Evolutionary conservation across 106 monocot species (phyloP), one percentile per base, ranked within the genome.

Genomic region (Apostasia ramifera): DNA sequence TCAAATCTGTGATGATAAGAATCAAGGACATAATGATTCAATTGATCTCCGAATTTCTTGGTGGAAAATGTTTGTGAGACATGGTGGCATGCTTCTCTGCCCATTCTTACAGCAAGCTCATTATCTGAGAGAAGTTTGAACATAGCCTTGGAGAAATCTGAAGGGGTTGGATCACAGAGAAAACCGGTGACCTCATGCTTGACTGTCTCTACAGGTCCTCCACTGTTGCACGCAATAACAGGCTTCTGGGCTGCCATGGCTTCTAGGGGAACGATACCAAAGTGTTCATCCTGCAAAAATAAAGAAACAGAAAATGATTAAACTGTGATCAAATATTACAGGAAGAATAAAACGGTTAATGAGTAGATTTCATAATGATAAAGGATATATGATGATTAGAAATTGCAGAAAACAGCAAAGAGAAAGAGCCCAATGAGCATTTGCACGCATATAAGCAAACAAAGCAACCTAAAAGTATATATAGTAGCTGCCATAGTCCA

Each of bases 201-300:
- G 9, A 86, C 43, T 3, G 97, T 92, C 73, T 97, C 97, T 12
- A 81, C 53, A 1, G 88, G 88, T 0, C 95, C 92, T 1, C 95
- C 89, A 40, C 89, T 92, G 63, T 92, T 89, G 74, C 95, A 97
- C 42, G 92, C 92, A 73, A 97, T 92, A 41, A 89, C 92, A 64
- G 92, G 86, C 70, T 97, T 92, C 42, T 69, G 64, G 3, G 92
- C 79, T 40, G 89, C 89, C 89, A 97, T 97, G 61, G 95, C 95
- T 81, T 97, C 92, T 61, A 92, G 55, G 8, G 92, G 95, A 44
- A 97, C 92, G 45, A 92, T 92, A 37, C 88, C 89, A 53, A 92
- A 97, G 76, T 97, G 95, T 60, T 89, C 92, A 81, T 93, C 80
- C 91, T 91, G 69, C 68, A 55, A 40, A 7, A 47, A 49, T 54